Base-by-base conservation (phyloP, 2,329 filamentous ascomycete species). In the Endoconidiophora laricicola region DNA sequence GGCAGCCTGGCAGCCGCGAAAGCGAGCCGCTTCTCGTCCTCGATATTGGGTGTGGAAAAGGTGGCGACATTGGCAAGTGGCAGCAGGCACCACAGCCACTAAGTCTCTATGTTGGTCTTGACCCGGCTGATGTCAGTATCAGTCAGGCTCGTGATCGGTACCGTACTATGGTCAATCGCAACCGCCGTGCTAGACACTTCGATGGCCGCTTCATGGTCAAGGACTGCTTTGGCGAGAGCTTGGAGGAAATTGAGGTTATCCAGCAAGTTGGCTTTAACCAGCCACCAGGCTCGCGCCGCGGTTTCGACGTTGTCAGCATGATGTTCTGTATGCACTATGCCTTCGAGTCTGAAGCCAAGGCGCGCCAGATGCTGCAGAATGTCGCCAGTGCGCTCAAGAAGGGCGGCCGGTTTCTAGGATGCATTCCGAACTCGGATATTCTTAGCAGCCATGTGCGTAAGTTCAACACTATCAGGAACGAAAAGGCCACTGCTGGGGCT, bases 261-360 rank as follows among this genome's bases (percentile, higher is more conserved):
- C 76, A 76, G 45, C 77, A 94, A 51, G 86, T 98, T 26, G 91
- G 91, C 20, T 94, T 94, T 58, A 85, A 94, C 59, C 70, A 75
- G 0, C 81, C 80, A 68, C 58, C 84, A 69, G 48, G 49, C 42
- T 64, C 79, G 54, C 78, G 78, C 48, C 82, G 82, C 50, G 88
- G 90, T 3, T 98, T 96, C 58, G 91, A 98, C 62, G 84, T 96
- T 40, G 90, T 98, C 55, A 87, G 83, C 61, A 94, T 94, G 78
- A 98, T 98, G 91, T 98, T 98, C 65, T 93, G 87, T 60, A 91
- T 98, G 79, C 91, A 98, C 67, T 98, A 98, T 63, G 88, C 91
- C 4, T 98, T 96, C 58, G 91, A 96, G 68, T 86, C 73, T 48
- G 90, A 98, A 63, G 76, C 78, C 44, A 93, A 94, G 64, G 86